These are phyloP conservation scores for Thalassiosira mediterranea DNA, from an alignment of 352 stramenopile species.

Conservation along the genomic window DNA sequence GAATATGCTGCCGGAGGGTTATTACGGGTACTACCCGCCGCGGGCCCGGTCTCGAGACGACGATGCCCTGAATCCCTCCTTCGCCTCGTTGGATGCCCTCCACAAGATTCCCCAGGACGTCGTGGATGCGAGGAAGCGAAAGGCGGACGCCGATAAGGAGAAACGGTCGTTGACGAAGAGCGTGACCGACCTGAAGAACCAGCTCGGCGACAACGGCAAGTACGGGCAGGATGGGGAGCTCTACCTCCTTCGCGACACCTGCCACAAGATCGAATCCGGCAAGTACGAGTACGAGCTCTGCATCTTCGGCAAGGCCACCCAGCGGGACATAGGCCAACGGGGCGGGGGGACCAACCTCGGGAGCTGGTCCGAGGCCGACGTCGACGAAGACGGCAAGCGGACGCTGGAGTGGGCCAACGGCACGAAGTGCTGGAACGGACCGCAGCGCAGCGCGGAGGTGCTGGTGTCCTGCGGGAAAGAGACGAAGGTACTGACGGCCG, in stretches of 20 bases:
- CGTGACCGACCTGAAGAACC: constrained; percentile 48
- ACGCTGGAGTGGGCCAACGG: constrained; percentile 86
- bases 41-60: constrained; percentile 22
- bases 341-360: constrained; percentile 60
- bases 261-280: constrained; percentile 55
- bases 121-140: constrained; percentile 18
- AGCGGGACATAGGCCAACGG: constrained; percentile 58
- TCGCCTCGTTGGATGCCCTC: constrained; percentile 27
- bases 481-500: constrained; percentile 86
- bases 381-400: constrained; percentile 66
- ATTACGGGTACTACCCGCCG: constrained; percentile 56
- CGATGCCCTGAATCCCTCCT: constrained; percentile 41
- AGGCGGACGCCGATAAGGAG: constrained; percentile 28
- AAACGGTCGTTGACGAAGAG: constrained; percentile 23
- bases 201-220: constrained; percentile 45
- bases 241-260: constrained; percentile 59
- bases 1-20: constrained; percentile 53
- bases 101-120: constrained; percentile 8
- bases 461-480: constrained; percentile 84
- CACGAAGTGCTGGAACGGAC: constrained; percentile 87
- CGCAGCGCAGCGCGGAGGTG: constrained; percentile 85
- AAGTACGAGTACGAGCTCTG: constrained; percentile 83
- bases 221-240: constrained; percentile 72
- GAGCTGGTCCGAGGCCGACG: constrained; percentile 33
- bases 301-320: constrained; percentile 64